These are phyloP conservation scores for Pseudoturritis turrita DNA, from an alignment of 345 rosid species.

Conservation along the genomic window DNA sequence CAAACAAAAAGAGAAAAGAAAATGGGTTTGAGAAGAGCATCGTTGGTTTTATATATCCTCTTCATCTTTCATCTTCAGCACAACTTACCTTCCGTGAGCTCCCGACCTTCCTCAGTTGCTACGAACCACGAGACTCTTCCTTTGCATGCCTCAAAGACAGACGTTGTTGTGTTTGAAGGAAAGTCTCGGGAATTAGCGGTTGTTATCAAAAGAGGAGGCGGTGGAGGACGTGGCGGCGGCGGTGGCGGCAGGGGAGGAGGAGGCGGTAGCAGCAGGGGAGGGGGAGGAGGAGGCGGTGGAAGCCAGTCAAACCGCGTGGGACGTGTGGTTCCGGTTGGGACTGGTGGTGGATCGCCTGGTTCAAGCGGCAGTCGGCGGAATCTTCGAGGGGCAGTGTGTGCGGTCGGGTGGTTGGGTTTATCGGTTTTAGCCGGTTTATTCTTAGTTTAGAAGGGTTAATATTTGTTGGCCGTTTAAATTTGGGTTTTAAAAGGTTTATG, in stretches of 20 bases:
- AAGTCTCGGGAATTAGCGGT: constrained; percentile 18
- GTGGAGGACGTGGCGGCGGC: constrained; percentile 11
- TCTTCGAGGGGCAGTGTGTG: neutral
- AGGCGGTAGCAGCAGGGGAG: neutral
- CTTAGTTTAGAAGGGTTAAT: neutral
- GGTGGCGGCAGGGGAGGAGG: neutral
- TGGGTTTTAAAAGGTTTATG: neutral
- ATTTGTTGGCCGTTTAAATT: too few relatives aligned
- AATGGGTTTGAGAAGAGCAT: constrained; percentile 13
- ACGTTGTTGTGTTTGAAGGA: constrained; percentile 5
- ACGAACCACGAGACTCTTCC: constrained; percentile 11
- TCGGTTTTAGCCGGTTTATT: constrained; percentile 5
- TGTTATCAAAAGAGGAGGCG: constrained; percentile 13
- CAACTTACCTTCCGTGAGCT: constrained; percentile 4
- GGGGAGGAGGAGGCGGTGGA: neutral
- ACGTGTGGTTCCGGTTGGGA: neutral
- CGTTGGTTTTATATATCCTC: constrained; percentile 14
- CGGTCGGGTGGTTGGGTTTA: neutral
- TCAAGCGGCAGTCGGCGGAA: neutral
- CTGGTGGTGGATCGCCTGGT: neutral
- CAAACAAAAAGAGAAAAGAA: neutral
- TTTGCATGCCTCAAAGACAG: neutral
- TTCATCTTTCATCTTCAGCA: neutral
- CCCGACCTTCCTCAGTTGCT: neutral
- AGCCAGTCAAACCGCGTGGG: neutral